Evolutionary conservation across 78 protist genomes (phyloP), one percentile per base, ranked within the genome.

Genomic region (Mantamonas sphyraenae): DNA sequence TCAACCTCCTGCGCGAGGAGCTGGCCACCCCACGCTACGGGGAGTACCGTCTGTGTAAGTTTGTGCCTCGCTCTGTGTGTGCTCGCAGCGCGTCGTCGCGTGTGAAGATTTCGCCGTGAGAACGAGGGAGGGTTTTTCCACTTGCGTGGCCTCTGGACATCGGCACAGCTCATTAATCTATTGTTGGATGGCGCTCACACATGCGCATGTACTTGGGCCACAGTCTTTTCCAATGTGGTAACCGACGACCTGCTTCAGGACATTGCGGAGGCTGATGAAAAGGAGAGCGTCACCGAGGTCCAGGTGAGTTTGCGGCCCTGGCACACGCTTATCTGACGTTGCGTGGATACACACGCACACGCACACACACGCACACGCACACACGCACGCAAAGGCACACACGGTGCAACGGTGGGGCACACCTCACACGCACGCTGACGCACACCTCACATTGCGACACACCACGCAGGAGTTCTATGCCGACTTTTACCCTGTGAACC

Each of bases 191-290:
- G 37, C 24, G 24, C 60, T 4, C 24, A 26, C 33, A 12, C 35
- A 34, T 56, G 40, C 39, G 26, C 9, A 20, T 37, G 7, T 26
- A 10, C 22, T 20, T 56, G 8, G 5, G 22, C 8, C 42, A 3
- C 51, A 89, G 90, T 73, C 79, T 95, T 95, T 78, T 45, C 94
- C 64, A 95, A 95, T 79, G 39, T 65, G 7, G 39, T 91, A 5
- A 14, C 38, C 45, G 16, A 28, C 20, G 38, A 40, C 14, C 7
- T 28, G 22, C 60, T 95, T 34, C 83, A 71, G 47, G 59, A 68
- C 28, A 70, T 95, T 10, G 97, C 98, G 24, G 79, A 86, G 28
- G 85, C 93, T 19, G 97, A 94, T 68, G 78, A 73, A 64, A 73
- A 77, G 64, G 93, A 88, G 42, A 78, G 76, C 8, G 93, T 95